Base-by-base conservation (phyloP, 768 basidiomycete genomes). In the Hydnomerulius pinastri region DNA sequence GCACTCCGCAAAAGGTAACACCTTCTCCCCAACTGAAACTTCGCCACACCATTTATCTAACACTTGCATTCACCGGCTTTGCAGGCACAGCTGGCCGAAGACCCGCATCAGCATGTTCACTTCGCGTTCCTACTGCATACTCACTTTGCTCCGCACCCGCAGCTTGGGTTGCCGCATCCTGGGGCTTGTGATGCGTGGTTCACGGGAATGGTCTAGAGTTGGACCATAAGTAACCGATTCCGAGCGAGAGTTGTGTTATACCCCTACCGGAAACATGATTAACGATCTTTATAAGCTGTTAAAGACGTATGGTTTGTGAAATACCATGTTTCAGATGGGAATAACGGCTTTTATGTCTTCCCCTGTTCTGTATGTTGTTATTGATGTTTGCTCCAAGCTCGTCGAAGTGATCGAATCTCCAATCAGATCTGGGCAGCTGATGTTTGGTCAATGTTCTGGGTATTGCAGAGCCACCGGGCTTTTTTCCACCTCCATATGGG, bases 31-130 rank as follows among this genome's bases (percentile, higher is more conserved):
- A 27, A 28, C 23, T 33, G n/a, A 0, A 17, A 2, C 2, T 25
- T 23, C 20, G n/a, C n/a, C n/a, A n/a, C n/a, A n/a, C n/a, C n/a
- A n/a, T n/a, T n/a, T n/a, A n/a, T 11, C 42, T 9, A 50, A 46
- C 57, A 56, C 37, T 43, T 60, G 29, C 61, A 57, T 47, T 60
- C 55, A 8, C 55, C 51, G 13, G 43, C 38, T 41, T 46, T 57
- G 53, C 58, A 55, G 35, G 46, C 2, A 40, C 55, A 57, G 11
- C 58, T 57, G n/a, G 28, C 27, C 17, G 18, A 30, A 2, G 5
- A 41, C 4, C 23, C 32, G 17, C 13, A 33, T 33, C 32, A 33
- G 32, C 32, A 33, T 12, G 28, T 6, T 12, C 15, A n/a, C 13
- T 10, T 33, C n/a, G 18, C 9, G 17, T 1, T 7, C 13, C 5